These are phyloP conservation scores for Saitozyma sp. DNA, from an alignment of 768 basidiomycete species.

Conservation along the genomic window DNA sequence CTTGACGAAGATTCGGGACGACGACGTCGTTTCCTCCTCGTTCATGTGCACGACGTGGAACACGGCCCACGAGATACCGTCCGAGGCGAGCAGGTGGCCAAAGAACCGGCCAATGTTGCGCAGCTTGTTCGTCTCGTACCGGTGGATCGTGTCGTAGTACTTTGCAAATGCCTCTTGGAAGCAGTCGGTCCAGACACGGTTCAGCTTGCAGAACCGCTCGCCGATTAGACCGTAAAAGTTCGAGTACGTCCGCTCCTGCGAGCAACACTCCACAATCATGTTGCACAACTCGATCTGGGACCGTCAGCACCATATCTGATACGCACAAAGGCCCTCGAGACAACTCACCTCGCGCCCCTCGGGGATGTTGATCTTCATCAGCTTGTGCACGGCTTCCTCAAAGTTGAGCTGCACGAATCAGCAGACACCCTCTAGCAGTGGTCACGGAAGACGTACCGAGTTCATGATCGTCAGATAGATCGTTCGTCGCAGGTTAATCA, in stretches of 20 bases:
- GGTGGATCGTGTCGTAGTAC: slow-evolving; percentile 95
- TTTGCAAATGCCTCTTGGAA: slow-evolving; percentile 82
- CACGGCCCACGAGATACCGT: slow-evolving; percentile 85
- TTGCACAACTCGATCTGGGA: slow-evolving; percentile 86
- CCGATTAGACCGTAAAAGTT: slow-evolving; percentile 96
- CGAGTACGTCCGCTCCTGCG: slow-evolving; percentile 96
- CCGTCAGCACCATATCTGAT: slow-evolving; percentile 3
- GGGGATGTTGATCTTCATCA: slow-evolving; percentile 85
- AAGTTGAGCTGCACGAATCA: slow-evolving; percentile 66
- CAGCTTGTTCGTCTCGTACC: slow-evolving; percentile 96
- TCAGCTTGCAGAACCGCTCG: slow-evolving; percentile 94
- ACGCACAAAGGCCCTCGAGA: neutral
- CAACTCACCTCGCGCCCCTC: slow-evolving; percentile 86
- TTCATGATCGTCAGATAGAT: slow-evolving; percentile 99
- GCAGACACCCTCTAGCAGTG: neutral
- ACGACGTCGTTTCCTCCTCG: slow-evolving; percentile 95
- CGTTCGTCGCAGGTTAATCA: slow-evolving; percentile 87
- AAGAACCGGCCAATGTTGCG: slow-evolving; percentile 98
- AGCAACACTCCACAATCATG: slow-evolving; percentile 99
- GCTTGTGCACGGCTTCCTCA: slow-evolving; percentile 98
- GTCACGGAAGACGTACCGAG: slow-evolving; percentile 56
- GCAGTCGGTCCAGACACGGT: slow-evolving; percentile 87
- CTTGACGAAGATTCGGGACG: slow-evolving; percentile 94
- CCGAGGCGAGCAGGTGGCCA: slow-evolving; percentile 82
- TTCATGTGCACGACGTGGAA: slow-evolving; percentile 85